phyloP scores from a whole-genome alignment of 2,329 filamentous ascomycete genomes.

The Aspergillus sp. region DNA sequence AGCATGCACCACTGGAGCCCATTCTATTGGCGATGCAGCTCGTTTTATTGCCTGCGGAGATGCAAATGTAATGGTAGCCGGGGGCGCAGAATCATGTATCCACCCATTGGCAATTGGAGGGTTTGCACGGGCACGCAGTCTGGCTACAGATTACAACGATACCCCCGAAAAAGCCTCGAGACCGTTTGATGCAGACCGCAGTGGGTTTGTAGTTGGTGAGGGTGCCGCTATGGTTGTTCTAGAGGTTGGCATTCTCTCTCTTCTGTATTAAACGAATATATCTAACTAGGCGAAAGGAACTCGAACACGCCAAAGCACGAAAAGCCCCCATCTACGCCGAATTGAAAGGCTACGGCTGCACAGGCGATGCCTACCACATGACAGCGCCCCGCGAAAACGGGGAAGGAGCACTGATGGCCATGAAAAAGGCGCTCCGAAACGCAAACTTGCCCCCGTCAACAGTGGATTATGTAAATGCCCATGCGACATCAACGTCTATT shows the following conservation, averaged over 20 bases:
- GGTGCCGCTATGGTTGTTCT: constrained; percentile 82
- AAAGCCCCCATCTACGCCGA: constrained; percentile 83
- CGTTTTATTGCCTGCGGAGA: constrained; percentile 87
- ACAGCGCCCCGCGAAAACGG: constrained; percentile 83
- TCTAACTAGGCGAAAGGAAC: constrained; percentile 46
- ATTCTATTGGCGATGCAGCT: constrained; percentile 90
- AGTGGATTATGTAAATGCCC: constrained; percentile 91
- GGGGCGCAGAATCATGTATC: constrained; percentile 89
- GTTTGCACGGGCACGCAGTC: constrained; percentile 78
- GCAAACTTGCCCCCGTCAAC: constrained; percentile 61
- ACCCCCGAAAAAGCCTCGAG: constrained; percentile 65
- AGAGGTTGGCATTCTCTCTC: constrained; percentile 47
- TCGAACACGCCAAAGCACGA: constrained; percentile 75
- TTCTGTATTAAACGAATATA: neutral
- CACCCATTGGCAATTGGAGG: constrained; percentile 89
- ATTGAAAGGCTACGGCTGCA: constrained; percentile 79
- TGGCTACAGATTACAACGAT: constrained; percentile 75
- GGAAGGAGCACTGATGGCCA: constrained; percentile 71
- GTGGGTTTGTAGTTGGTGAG: constrained; percentile 88
- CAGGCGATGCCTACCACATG: constrained; percentile 87
- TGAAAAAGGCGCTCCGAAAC: constrained; percentile 73
- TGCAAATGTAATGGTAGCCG: constrained; percentile 92
- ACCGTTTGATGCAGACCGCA: constrained; percentile 74
- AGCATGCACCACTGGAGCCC: constrained; percentile 91
- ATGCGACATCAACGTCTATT: constrained; percentile 80